A percentile compares a stretch with the other conserved stretches of the same genome.
Conservation (phyloP, 2,329 filamentous ascomycete genomes). For the Raffaelea arxii region DNA sequence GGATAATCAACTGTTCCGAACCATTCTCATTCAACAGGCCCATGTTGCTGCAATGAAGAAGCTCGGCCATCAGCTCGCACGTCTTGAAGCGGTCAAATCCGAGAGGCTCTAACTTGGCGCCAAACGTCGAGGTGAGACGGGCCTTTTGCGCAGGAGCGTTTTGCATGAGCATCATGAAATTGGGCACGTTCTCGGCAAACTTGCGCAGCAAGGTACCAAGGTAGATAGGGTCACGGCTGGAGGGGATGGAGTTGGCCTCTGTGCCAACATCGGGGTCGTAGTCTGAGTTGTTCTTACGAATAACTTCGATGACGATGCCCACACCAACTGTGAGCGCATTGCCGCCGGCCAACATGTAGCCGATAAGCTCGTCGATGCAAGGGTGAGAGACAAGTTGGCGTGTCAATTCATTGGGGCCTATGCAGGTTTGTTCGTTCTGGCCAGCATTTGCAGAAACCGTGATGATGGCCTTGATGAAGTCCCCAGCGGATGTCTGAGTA, state of each 20-base stretch:
- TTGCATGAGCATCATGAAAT: slow-evolving; percentile 87
- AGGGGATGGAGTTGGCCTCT: slow-evolving; percentile 69
- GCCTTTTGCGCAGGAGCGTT: slow-evolving; percentile 65
- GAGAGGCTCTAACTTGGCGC: slow-evolving; percentile 80
- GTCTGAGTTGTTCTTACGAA: slow-evolving; percentile 98
- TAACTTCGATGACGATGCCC: slow-evolving; percentile 95
- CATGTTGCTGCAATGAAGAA: slow-evolving; percentile 98
- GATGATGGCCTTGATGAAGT: slow-evolving; percentile 97
- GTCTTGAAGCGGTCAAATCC: slow-evolving; percentile 99
- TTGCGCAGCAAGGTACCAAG: slow-evolving; percentile 79
- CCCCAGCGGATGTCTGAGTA: slow-evolving; percentile 90
- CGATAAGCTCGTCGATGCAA: slow-evolving; percentile 77
- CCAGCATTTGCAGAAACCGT: slow-evolving; percentile 98
- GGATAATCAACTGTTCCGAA: slow-evolving; percentile 75
- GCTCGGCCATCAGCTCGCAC: slow-evolving; percentile 95
- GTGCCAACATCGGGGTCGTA: slow-evolving; percentile 89
- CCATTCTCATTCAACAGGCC: slow-evolving; percentile 85
- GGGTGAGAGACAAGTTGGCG: slow-evolving; percentile 82
- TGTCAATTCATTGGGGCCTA: slow-evolving; percentile 93
- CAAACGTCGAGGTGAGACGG: slow-evolving; percentile 78
- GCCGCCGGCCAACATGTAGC: slow-evolving; percentile 85
- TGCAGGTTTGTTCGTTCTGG: slow-evolving; percentile 97
- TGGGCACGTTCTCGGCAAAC: slow-evolving; percentile 83
- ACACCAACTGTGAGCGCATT: slow-evolving; percentile 94
- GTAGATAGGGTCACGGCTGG: slow-evolving; percentile 87